phyloP scores from a whole-genome alignment of 1,139 yeast species.

The Hansenula lynferdii region DNA sequence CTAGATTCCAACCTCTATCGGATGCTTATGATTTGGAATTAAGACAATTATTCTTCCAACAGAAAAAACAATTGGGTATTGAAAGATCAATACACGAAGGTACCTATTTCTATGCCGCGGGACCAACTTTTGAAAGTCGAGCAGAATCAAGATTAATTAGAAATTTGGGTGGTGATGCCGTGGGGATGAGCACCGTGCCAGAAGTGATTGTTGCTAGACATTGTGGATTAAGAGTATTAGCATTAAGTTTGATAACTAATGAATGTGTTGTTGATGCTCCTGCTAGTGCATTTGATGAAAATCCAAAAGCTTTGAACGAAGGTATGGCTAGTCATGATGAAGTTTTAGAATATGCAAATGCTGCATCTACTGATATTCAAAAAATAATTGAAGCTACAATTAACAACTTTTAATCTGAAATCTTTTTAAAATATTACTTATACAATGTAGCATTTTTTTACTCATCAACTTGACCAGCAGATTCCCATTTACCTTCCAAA shows the following conservation, averaged over 20 bases:
- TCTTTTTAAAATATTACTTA: no score
- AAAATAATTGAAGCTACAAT: slow-evolving; percentile 61
- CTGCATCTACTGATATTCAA: slow-evolving; percentile 79
- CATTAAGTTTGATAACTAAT: slow-evolving; percentile 83
- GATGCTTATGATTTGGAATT: slow-evolving; percentile 84
- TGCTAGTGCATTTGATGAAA: slow-evolving; percentile 60
- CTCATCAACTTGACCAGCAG: slow-evolving; percentile 92
- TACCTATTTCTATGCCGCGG: slow-evolving; percentile 77
- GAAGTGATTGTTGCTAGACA: slow-evolving; percentile 93
- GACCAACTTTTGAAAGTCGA: slow-evolving; percentile 91
- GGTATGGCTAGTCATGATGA: slow-evolving; percentile 91
- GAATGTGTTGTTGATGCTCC: slow-evolving; percentile 74
- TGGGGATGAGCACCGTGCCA: slow-evolving; percentile 98
- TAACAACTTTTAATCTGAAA: slow-evolving; percentile 34
- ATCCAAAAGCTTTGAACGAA: slow-evolving; percentile 49
- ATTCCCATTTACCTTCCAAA: slow-evolving; percentile 91
- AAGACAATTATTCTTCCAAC: slow-evolving; percentile 51
- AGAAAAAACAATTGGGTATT: slow-evolving; percentile 47
- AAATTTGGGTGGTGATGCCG: slow-evolving; percentile 83
- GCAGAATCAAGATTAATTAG: slow-evolving; percentile 84
- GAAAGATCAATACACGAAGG: slow-evolving; percentile 78
- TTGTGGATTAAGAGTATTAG: slow-evolving; percentile 74
- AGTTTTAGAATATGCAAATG: slow-evolving; percentile 77
- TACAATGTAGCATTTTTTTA: no score
- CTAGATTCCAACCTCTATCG: slow-evolving; percentile 80